Evolutionary conservation across 1,284 basidiomycete species (phyloP), one percentile per base, ranked within the genome.

Genomic region (Melampsora americana): DNA sequence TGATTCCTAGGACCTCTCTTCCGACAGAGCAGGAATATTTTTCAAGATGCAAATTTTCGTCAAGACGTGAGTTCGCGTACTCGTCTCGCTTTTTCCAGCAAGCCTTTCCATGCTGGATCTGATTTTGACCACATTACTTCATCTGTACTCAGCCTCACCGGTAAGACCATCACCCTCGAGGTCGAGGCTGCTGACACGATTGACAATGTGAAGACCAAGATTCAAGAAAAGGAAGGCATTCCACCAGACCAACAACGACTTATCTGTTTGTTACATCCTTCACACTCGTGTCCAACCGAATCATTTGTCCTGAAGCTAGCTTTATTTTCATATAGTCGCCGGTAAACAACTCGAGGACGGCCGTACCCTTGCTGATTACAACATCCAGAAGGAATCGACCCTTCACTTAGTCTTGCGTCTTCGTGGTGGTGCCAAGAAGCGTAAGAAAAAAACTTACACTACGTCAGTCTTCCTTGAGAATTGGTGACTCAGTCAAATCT

Each of bases 311-410:
- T 16, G 20, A 39, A 2, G 32, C 30, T 62, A 2, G 32, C 30
- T 62, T 62, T 5, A 32, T 32, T 26, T 39, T 23, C 50, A 14
- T 59, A 12, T 32, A 73, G 71, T 85, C 72, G 84, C 84, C 59
- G 84, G 84, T 69, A 85, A 85, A 80, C 84, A 85, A 80, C 81
- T 84, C 60, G 84, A 84, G 78, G 84, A 84, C 77, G 84, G 84
- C 59, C 73, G 73, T 23, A 68, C 77, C 59, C 66, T 80, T 79
- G 81, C 82, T 78, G 92, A 95, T 86, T 95, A 95, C 86, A 93
- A 91, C 88, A 97, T 97, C 82, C 95, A 93, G 86, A 93, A 93
- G 87, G 92, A 93, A 86, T 91, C 90, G 50, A 99, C 95, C 77
- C 90, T 99, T 78, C 95, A 99, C 85, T 86, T 98, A 79, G 95